phyloP scores from a whole-genome alignment of 495 filamentous ascomycete genomes.

The Thozetella sp. region DNA sequence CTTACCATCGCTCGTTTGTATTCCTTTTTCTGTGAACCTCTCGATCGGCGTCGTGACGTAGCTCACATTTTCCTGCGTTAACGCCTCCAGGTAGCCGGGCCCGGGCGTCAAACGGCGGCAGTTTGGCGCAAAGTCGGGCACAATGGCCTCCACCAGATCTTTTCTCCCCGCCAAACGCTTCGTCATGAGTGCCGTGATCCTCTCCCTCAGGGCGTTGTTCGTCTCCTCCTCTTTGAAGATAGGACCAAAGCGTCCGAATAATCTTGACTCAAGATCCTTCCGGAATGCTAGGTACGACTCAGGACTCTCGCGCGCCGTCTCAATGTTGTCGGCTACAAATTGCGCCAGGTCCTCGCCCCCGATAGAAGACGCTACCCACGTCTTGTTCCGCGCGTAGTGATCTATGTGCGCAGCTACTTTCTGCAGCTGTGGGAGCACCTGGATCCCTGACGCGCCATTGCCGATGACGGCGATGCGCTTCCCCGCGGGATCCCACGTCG shows the following conservation, averaged over 20 bases:
- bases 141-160: conserved; percentile 34
- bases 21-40: conserved; percentile 44
- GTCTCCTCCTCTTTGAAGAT: conserved; percentile 38
- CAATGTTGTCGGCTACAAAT: background rate
- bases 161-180: conserved; percentile 26
- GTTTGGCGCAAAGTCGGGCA: conserved; percentile 59
- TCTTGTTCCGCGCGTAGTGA: conserved; percentile 56
- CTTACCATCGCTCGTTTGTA: conserved; percentile 27
- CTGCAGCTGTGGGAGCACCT: conserved; percentile 57
- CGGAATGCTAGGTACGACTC: conserved; percentile 52
- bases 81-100: conserved; percentile 57
- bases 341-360: conserved; percentile 31
- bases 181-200: conserved; percentile 45
- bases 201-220: conserved; percentile 35
- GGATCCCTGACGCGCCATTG: conserved; percentile 59
- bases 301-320: conserved; percentile 34
- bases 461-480: conserved; percentile 62
- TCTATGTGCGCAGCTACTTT: conserved; percentile 51
- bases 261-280: conserved; percentile 46
- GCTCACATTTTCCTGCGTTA: conserved; percentile 52
- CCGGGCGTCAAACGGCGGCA: conserved; percentile 61
- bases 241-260: conserved; percentile 7
- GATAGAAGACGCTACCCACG: conserved; percentile 54
- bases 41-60: conserved; percentile 50
- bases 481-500: conserved; percentile 35